A percentile compares a stretch with the other conserved stretches of the same genome.
phyloP scores from a whole-genome alignment of 139 green algal species.

The Diplosphaera chodatii region DNA sequence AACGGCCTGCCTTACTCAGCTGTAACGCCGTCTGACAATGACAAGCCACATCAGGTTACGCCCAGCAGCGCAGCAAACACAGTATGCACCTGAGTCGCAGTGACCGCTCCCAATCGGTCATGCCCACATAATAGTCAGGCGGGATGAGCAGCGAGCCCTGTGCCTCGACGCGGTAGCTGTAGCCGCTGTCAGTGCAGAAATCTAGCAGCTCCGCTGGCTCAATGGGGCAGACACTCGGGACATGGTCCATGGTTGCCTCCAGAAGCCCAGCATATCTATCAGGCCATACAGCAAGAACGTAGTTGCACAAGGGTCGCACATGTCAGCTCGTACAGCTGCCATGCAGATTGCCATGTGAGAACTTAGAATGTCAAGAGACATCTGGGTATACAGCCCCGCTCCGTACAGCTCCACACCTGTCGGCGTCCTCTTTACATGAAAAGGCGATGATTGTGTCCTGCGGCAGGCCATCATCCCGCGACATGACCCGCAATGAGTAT shows the following conservation, averaged over 20 bases:
- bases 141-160: slow-evolving; percentile 63
- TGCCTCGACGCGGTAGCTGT: slow-evolving; percentile 68
- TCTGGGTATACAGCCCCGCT: no score
- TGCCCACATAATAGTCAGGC: slow-evolving; percentile 63
- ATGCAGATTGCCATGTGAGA: no score
- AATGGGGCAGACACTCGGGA: slow-evolving; percentile 59
- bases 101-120: slow-evolving; percentile 82
- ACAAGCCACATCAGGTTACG: no score
- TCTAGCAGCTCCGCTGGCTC: slow-evolving; percentile 57
- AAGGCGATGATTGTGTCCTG: slow-evolving; percentile 85
- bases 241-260: slow-evolving; percentile 69
- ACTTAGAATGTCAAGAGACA: no score
- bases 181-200: slow-evolving; percentile 66
- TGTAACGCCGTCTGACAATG: no score
- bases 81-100: slow-evolving; percentile 50
- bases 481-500: slow-evolving; percentile 59
- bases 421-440: slow-evolving; percentile 62
- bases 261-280: slow-evolving; percentile 60
- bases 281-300: no score
- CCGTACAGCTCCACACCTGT: slow-evolving; percentile 34
- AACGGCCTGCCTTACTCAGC: no score
- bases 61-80: no score
- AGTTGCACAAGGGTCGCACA: no score
- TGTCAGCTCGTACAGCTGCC: no score
- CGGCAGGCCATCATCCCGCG: slow-evolving; percentile 44